Conservation (phyloP, 177 flowering plant species). For the Vitis hybrid region DNA sequence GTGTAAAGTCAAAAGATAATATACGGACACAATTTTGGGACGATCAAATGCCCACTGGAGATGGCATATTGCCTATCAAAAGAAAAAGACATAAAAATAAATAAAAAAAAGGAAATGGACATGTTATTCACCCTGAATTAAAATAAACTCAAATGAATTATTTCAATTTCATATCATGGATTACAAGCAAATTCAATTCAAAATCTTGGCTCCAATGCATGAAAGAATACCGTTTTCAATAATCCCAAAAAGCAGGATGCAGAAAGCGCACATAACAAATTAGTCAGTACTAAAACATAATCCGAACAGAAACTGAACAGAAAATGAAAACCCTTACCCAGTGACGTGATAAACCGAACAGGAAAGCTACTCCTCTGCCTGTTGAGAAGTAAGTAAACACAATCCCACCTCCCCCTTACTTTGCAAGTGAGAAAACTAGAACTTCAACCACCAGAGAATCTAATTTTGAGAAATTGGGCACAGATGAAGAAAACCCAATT, state of each 20-base stretch:
- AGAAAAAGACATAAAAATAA: too few relatives aligned
- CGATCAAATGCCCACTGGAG: too few relatives aligned
- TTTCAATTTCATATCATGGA: neutral
- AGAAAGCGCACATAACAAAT: neutral
- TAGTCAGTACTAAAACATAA: neutral
- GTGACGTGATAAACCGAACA: slow-evolving; percentile 3
- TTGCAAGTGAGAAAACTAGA: neutral
- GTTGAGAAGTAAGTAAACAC: neutral
- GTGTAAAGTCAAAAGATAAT: too few relatives aligned
- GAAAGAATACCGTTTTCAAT: neutral
- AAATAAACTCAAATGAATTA: neutral
- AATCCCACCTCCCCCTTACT: neutral
- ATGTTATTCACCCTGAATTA: neutral
- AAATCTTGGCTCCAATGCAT: neutral
- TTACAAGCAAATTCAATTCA: neutral
- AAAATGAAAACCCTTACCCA: slow-evolving; percentile 6
- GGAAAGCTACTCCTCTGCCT: neutral
- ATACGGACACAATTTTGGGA: too few relatives aligned
- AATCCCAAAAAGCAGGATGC: neutral
- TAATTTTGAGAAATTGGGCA: neutral
- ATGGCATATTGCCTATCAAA: too few relatives aligned
- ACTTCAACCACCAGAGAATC: neutral
- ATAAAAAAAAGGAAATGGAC: neutral
- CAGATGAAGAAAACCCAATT: neutral
- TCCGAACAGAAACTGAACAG: neutral